Evolutionary conservation across 352 stramenopile species (phyloP).

Genomic region (Globisporangium spinosum): DNA sequence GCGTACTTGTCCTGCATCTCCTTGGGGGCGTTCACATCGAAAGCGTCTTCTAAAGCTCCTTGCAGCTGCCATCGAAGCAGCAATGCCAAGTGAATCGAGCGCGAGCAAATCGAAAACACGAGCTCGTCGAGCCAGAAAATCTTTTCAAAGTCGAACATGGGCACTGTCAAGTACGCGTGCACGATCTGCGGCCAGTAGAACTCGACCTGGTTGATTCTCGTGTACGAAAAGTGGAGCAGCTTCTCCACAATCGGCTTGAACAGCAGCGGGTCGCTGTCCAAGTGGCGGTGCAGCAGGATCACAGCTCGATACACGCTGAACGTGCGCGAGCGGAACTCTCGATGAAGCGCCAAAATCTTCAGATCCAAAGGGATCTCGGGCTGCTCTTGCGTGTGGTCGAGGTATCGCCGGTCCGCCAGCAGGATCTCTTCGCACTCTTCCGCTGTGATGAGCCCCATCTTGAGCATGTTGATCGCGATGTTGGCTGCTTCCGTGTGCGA

Average conservation of each 20-base stretch:
- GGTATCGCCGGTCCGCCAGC: slow-evolving; percentile 75
- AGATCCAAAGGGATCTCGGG: slow-evolving; percentile 81
- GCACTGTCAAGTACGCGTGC: slow-evolving; percentile 84
- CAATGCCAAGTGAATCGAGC: slow-evolving; percentile 81
- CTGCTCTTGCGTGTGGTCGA: slow-evolving; percentile 81
- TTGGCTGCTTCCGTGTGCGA: slow-evolving; percentile 77
- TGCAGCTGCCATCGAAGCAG: slow-evolving; percentile 87
- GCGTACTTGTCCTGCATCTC: slow-evolving; percentile 87
- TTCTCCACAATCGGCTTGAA: slow-evolving; percentile 88
- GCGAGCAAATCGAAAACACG: slow-evolving; percentile 84
- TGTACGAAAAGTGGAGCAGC: slow-evolving; percentile 83
- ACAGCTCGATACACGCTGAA: slow-evolving; percentile 85
- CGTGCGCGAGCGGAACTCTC: slow-evolving; percentile 77
- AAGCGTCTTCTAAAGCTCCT: slow-evolving; percentile 80
- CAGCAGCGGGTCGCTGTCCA: slow-evolving; percentile 80
- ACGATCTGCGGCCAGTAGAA: slow-evolving; percentile 91
- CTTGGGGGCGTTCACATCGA: slow-evolving; percentile 69
- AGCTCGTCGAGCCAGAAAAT: slow-evolving; percentile 88
- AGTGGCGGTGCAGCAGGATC: slow-evolving; percentile 79
- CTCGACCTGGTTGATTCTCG: slow-evolving; percentile 88
- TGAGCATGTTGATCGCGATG: slow-evolving; percentile 86
- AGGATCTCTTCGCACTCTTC: slow-evolving; percentile 88
- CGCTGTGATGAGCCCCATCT: slow-evolving; percentile 75
- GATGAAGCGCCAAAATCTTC: slow-evolving; percentile 82
- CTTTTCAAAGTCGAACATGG: slow-evolving; percentile 89